Conservation (phyloP, 768 basidiomycete genomes). For the Boletus subcaerulescens region DNA sequence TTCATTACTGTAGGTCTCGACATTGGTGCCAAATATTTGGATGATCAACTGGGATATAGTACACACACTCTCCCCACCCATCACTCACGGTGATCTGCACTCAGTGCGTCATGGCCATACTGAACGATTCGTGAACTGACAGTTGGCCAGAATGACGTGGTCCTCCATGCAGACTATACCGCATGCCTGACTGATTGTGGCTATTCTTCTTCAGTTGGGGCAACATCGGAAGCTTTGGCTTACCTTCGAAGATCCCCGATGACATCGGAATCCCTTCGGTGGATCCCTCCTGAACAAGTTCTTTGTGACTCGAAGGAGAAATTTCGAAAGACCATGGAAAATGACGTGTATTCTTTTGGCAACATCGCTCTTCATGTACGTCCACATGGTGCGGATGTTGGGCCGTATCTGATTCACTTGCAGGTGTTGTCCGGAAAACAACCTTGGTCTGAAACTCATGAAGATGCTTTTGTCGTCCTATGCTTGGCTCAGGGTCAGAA, state of each 20-base stretch:
- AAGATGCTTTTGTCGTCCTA: slow-evolving; percentile 5
- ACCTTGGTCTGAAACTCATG: neutral
- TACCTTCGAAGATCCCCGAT: slow-evolving; percentile 19
- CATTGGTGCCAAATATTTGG: neutral
- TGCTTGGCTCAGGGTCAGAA: neutral
- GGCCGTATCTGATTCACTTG: neutral
- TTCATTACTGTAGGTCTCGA: slow-evolving; percentile 7
- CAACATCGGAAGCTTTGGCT: neutral
- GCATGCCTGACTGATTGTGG: slow-evolving; percentile 46
- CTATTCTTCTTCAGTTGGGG: slow-evolving; percentile 21
- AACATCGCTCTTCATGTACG: slow-evolving; percentile 29
- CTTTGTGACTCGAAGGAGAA: slow-evolving; percentile 13
- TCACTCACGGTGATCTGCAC: slow-evolving; percentile 16
- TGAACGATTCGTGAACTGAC: neutral
- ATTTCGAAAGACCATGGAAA: neutral
- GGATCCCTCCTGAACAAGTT: slow-evolving; percentile 38
- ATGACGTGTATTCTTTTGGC: slow-evolving; percentile 14
- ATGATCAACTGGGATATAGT: neutral
- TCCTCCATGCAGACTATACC: slow-evolving; percentile 20
- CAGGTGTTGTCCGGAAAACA: slow-evolving; percentile 22
- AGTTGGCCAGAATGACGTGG: slow-evolving; percentile 10
- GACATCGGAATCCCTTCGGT: slow-evolving; percentile 37
- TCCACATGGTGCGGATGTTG: neutral
- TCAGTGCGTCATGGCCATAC: neutral
- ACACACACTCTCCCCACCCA: neutral